These are phyloP conservation scores for Volvox carteri DNA, from an alignment of 163 green algal species.

Conservation along the genomic window DNA sequence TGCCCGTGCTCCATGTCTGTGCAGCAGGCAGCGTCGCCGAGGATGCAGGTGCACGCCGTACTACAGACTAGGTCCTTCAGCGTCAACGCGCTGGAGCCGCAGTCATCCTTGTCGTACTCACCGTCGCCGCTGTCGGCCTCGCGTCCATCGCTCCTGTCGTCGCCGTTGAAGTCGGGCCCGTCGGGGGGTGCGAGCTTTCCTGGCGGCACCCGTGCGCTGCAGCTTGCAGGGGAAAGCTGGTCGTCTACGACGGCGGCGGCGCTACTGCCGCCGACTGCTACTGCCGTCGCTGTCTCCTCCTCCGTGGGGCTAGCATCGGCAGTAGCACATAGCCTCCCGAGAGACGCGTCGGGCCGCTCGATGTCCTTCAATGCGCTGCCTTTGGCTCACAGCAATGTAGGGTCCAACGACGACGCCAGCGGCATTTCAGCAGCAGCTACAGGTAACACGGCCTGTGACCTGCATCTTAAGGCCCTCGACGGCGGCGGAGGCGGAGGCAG, in stretches of 20 bases:
- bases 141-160: neutral
- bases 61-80: conserved; percentile 10
- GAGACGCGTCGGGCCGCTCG: neutral
- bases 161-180: neutral
- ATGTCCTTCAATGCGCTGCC: neutral
- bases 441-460: neutral
- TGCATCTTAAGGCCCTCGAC: neutral
- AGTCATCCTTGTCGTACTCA: neutral
- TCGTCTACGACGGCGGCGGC: neutral
- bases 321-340: neutral
- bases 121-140: conserved; percentile 5
- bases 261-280: neutral
- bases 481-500: neutral
- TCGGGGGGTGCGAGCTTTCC: neutral
- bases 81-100: conserved; percentile 1
- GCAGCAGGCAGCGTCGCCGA: neutral
- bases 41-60: neutral
- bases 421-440: neutral
- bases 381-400: neutral
- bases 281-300: neutral
- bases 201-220: neutral
- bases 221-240: neutral
- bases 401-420: neutral
- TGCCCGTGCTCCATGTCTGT: too few species aligned
- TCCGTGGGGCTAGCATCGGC: neutral